phyloP scores from a whole-genome alignment of 106 monocot species.

The Iris macrosiphon region DNA sequence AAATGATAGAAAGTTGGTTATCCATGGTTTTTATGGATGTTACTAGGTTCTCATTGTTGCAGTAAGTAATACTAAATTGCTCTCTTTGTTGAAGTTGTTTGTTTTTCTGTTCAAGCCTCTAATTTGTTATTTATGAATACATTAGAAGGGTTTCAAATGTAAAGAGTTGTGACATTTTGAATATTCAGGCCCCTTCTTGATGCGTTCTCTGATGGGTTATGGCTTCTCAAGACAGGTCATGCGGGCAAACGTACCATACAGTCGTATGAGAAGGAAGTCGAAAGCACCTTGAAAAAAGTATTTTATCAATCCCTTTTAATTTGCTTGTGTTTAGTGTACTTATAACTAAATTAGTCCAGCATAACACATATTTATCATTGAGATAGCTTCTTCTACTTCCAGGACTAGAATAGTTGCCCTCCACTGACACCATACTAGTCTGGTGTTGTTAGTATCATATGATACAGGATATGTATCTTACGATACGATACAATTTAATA shows the following conservation, averaged over 20 bases:
- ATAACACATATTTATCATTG: too few species aligned
- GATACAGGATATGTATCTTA: too few species aligned
- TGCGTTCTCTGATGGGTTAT: conserved; percentile 51
- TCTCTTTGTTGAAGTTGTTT: neutral
- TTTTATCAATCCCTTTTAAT: neutral
- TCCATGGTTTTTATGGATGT: conserved; percentile 38
- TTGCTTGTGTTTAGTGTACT: too few species aligned
- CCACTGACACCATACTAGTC: too few species aligned
- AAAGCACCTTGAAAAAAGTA: conserved; percentile 27
- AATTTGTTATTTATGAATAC: neutral
- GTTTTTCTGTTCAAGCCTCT: neutral
- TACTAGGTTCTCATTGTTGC: conserved; percentile 42
- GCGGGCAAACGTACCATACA: conserved; percentile 24
- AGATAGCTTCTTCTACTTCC: too few species aligned
- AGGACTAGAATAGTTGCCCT: too few species aligned
- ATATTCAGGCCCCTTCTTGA: conserved; percentile 39
- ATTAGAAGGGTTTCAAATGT: neutral
- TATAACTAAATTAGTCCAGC: too few species aligned
- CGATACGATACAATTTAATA: too few species aligned
- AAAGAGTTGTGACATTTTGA: neutral
- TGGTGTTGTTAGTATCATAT: too few species aligned
- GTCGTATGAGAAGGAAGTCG: conserved; percentile 36
- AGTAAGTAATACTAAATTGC: conserved; percentile 19
- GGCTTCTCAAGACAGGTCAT: conserved; percentile 31
- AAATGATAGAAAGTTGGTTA: conserved; percentile 38